Evolutionary conservation across 108 stramenopile genomes (phyloP).

Genomic region (Skeletonema tropicum): DNA sequence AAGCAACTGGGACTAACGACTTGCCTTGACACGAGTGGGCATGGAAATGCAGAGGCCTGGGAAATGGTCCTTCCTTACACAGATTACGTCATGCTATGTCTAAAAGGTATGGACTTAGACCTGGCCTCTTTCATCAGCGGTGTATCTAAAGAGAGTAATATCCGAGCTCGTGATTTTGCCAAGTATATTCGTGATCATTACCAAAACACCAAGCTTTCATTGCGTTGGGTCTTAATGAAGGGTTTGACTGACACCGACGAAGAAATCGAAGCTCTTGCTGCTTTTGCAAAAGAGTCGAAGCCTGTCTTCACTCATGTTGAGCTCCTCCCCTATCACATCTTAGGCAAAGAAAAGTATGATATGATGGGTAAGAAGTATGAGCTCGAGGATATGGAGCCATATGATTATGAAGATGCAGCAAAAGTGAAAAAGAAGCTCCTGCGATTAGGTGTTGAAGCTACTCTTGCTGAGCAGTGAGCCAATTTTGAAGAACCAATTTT

Average conservation of each 20-base stretch:
- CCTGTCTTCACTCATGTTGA: constrained; percentile 57
- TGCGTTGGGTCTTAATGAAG: constrained; percentile 68
- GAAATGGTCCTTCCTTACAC: constrained; percentile 57
- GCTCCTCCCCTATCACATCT: constrained; percentile 66
- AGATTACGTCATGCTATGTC: constrained; percentile 62
- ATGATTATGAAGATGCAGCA: constrained; percentile 52
- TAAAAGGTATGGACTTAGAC: constrained; percentile 67
- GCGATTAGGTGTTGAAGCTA: constrained; percentile 25
- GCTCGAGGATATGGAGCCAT: constrained; percentile 53
- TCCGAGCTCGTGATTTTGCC: constrained; percentile 56
- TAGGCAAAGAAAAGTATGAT: constrained; percentile 66
- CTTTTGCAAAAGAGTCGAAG: constrained; percentile 59
- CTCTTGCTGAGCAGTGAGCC: constrained; percentile 22
- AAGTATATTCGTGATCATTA: constrained; percentile 58
- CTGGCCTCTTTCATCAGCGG: constrained; percentile 52
- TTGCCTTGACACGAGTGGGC: constrained; percentile 68
- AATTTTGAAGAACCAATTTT: not conserved
- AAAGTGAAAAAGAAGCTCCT: constrained; percentile 40
- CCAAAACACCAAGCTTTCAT: constrained; percentile 47
- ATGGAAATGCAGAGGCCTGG: constrained; percentile 56
- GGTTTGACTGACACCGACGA: constrained; percentile 63
- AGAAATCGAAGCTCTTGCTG: constrained; percentile 53
- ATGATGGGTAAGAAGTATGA: constrained; percentile 44
- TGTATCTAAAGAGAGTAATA: constrained; percentile 39
- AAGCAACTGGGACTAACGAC: constrained; percentile 60